A percentile compares a stretch with the other conserved stretches of the same genome.
These are phyloP conservation scores for Prosopis cineraria DNA, from an alignment of 306 rosid species.

Conservation along the genomic window DNA sequence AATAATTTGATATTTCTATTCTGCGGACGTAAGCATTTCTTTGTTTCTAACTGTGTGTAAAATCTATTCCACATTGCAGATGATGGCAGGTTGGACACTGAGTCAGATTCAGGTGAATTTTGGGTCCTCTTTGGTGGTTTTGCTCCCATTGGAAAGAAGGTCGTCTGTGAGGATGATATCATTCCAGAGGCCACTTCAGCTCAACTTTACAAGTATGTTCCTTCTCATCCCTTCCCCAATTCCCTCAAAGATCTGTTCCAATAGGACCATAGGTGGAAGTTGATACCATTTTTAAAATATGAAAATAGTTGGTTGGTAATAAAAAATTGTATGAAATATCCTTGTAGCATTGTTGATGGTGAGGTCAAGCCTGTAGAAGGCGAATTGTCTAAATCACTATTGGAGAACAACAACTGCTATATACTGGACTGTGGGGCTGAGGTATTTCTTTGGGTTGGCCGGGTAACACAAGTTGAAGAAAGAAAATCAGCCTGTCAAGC, in stretches of 20 bases:
- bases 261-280: not conserved
- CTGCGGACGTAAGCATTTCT: constrained; percentile 6
- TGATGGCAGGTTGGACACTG: constrained; percentile 97
- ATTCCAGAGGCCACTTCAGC: constrained; percentile 79
- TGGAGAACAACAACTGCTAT: constrained; percentile 92
- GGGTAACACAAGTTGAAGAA: constrained; percentile 94
- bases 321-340: constrained; percentile 31
- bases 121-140: constrained; percentile 99
- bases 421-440: constrained; percentile 89
- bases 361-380: constrained; percentile 73
- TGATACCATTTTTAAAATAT: not conserved
- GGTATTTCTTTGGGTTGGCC: constrained; percentile 90
- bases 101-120: constrained; percentile 97
- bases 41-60: constrained; percentile 27
- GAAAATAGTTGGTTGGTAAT: not conserved
- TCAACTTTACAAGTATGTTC: constrained; percentile 66
- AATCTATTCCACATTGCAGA: constrained; percentile 51
- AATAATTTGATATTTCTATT: constrained; percentile 15
- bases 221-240: not conserved
- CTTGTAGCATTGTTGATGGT: constrained; percentile 67
- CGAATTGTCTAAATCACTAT: constrained; percentile 76
- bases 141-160: constrained; percentile 96
- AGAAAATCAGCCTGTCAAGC: constrained; percentile 83
- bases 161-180: constrained; percentile 73
- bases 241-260: not conserved